Conservation (phyloP, 495 filamentous ascomycete species). For the Penicillium pulvis region DNA sequence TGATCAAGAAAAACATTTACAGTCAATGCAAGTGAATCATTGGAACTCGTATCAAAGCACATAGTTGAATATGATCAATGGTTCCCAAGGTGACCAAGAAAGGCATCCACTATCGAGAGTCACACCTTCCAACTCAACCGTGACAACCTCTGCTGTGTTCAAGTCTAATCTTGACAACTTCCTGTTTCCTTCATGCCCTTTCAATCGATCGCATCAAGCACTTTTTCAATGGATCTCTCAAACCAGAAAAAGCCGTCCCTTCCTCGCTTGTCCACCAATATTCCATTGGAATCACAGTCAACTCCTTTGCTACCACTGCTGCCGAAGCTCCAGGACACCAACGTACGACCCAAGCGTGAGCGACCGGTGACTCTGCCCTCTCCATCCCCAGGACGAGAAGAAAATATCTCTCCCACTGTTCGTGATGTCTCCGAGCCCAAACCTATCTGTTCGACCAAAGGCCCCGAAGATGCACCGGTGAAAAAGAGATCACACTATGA, state of each 20-base stretch:
- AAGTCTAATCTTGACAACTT: too few species aligned
- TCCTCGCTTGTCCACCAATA: constrained; percentile 22
- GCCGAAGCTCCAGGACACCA: neutral
- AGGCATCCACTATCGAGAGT: neutral
- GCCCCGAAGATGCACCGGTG: constrained; percentile 26
- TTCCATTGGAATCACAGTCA: constrained; percentile 7
- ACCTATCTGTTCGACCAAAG: constrained; percentile 11
- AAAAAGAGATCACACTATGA: constrained; percentile 56
- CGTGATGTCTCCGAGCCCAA: constrained; percentile 17
- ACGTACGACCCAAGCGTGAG: constrained; percentile 9
- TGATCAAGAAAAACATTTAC: constrained; percentile 3
- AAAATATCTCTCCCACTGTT: constrained; percentile 17
- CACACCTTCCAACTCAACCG: neutral
- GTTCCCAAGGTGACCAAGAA: too few species aligned
- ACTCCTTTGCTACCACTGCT: constrained; percentile 9
- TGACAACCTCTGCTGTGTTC: too few species aligned
- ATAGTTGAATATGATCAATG: too few species aligned
- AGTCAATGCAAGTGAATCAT: too few species aligned
- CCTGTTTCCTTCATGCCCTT: neutral
- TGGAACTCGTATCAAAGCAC: too few species aligned
- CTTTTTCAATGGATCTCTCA: constrained; percentile 12
- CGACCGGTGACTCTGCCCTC: constrained; percentile 17
- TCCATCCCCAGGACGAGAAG: constrained; percentile 26
- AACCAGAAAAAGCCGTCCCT: constrained; percentile 19
- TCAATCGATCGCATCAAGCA: neutral